These are phyloP conservation scores for Colletotrichum abscissum DNA, from an alignment of 2,329 filamentous ascomycete species.

Conservation along the genomic window DNA sequence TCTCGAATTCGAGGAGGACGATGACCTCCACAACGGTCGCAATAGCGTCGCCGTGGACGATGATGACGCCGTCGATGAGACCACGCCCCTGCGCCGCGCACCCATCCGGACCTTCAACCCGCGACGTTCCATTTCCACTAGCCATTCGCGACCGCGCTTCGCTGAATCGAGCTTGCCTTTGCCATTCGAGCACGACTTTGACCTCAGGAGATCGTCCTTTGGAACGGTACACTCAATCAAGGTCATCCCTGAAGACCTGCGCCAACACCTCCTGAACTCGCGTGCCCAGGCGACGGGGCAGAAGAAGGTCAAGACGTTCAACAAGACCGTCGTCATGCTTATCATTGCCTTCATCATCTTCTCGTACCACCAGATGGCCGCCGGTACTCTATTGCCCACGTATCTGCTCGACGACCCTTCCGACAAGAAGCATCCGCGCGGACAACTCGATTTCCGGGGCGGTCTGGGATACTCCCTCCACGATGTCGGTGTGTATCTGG, in stretches of 20 bases:
- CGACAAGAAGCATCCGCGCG: conserved; percentile 33
- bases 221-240: conserved; percentile 55
- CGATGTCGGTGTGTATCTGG: conserved; percentile 75
- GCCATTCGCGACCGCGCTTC: conserved; percentile 43
- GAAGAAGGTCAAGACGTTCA: conserved; percentile 44
- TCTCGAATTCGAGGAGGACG: conserved; percentile 41
- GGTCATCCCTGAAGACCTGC: conserved; percentile 39
- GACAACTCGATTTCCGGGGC: conserved; percentile 59
- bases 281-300: conserved; percentile 9
- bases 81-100: conserved; percentile 39
- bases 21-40: conserved; percentile 20
- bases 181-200: conserved; percentile 48
- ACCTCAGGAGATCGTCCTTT: conserved; percentile 51
- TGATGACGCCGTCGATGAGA: conserved; percentile 42
- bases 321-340: conserved; percentile 53
- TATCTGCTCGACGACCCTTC: conserved; percentile 52
- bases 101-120: conserved; percentile 39
- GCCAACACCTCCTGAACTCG: conserved; percentile 10
- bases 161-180: conserved; percentile 48
- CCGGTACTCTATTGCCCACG: conserved; percentile 53
- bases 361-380: conserved; percentile 59
- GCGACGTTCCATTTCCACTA: conserved; percentile 35
- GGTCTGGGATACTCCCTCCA: conserved; percentile 73
- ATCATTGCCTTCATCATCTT: conserved; percentile 53
- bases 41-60: conserved; percentile 38